These are phyloP conservation scores for Rhizophora apiculata DNA, from an alignment of 345 rosid species.

Conservation along the genomic window DNA sequence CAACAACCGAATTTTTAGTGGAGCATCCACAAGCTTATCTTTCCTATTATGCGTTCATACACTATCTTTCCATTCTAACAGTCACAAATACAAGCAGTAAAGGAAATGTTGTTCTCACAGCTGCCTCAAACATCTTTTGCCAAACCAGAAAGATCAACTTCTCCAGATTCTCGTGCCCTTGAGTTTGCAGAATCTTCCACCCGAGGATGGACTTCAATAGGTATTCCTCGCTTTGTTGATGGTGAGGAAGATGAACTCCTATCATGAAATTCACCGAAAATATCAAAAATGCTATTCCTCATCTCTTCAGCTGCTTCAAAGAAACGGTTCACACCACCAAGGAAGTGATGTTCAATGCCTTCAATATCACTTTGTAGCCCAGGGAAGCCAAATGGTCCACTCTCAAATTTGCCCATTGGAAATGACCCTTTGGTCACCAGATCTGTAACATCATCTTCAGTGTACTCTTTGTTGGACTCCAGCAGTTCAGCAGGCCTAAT, in stretches of 20 bases:
- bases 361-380: slow-evolving; percentile 72
- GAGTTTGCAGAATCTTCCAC: slow-evolving; percentile 32
- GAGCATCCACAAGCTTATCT: no score
- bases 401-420: slow-evolving; percentile 24
- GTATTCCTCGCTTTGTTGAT: slow-evolving; percentile 41
- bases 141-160: slow-evolving; percentile 56
- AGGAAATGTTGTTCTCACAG: not conserved
- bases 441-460: slow-evolving; percentile 87
- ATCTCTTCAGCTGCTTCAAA: slow-evolving; percentile 72
- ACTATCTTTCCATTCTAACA: not conserved
- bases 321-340: slow-evolving; percentile 55
- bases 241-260: slow-evolving; percentile 32
- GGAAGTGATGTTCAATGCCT: slow-evolving; percentile 52
- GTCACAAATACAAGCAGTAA: not conserved
- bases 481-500: slow-evolving; percentile 68
- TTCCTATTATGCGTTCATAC: no score
- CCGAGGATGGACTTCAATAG: slow-evolving; percentile 43
- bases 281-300: slow-evolving; percentile 54
- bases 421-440: slow-evolving; percentile 40
- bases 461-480: slow-evolving; percentile 71
- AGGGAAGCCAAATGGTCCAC: slow-evolving; percentile 54
- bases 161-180: slow-evolving; percentile 25
- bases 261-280: slow-evolving; percentile 38
- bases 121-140: slow-evolving; percentile 56
- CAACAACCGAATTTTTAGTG: no score